phyloP scores from a whole-genome alignment of 1,284 basidiomycete genomes.

The Chalciporus sp. region DNA sequence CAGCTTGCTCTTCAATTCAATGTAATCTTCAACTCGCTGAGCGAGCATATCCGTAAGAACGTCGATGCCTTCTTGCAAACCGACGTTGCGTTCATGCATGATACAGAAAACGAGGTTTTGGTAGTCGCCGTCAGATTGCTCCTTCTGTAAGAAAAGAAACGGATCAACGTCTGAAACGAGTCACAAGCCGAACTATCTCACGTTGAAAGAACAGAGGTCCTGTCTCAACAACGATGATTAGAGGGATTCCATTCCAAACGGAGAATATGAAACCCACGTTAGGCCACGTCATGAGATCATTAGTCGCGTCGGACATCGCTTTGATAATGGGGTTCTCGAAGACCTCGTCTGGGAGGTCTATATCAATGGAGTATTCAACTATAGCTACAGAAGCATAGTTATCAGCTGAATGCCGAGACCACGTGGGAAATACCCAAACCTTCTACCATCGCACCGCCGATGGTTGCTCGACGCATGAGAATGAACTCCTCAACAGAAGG shows the following conservation, averaged over 20 bases:
- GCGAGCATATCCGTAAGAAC: constrained; percentile 46
- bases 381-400: constrained; percentile 36
- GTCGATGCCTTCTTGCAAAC: constrained; percentile 46
- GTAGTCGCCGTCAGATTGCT: constrained; percentile 52
- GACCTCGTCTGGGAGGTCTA: constrained; percentile 47
- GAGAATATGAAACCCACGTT: constrained; percentile 38
- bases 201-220: constrained; percentile 53
- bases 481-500: constrained; percentile 47
- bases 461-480: constrained; percentile 44
- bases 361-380: constrained; percentile 49
- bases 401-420: neutral
- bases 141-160: constrained; percentile 39
- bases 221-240: constrained; percentile 19
- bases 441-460: constrained; percentile 49
- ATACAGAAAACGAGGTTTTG: constrained; percentile 52
- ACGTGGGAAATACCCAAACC: constrained; percentile 29
- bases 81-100: constrained; percentile 45
- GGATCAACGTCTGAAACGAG: constrained; percentile 7
- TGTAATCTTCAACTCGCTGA: constrained; percentile 44
- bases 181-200: constrained; percentile 25
- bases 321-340: constrained; percentile 43
- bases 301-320: constrained; percentile 47
- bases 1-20: constrained; percentile 39
- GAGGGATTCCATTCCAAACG: constrained; percentile 1
- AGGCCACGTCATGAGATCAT: constrained; percentile 54